Conservation (phyloP, 2,329 filamentous ascomycete genomes). For the Nigrospora osmanthi region DNA sequence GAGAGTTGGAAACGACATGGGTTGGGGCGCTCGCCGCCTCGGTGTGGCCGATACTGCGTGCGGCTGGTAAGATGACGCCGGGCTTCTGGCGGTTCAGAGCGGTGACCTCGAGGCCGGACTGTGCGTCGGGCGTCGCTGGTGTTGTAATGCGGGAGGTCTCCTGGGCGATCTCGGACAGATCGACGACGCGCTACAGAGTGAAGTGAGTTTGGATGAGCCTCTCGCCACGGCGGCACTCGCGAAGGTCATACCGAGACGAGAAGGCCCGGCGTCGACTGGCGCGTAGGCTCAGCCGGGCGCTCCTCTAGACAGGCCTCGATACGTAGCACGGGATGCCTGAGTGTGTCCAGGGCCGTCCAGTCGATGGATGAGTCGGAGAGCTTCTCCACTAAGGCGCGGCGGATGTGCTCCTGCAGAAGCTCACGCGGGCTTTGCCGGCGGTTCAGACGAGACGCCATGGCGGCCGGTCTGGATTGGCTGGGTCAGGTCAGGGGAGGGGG, state of each 20-base stretch:
- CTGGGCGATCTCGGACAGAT: not conserved
- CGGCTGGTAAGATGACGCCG: not conserved
- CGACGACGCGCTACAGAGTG: not conserved
- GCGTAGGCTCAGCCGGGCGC: not conserved
- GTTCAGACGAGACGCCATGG: not conserved
- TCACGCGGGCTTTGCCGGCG: not conserved
- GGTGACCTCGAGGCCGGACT: not conserved
- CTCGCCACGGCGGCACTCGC: not conserved
- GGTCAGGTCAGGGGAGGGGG: no score
- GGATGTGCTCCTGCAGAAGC: slow-evolving; percentile 8
- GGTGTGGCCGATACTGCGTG: no score
- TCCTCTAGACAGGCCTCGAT: slow-evolving; percentile 10
- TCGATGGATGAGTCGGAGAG: slow-evolving; percentile 8
- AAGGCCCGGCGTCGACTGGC: slow-evolving; percentile 3
- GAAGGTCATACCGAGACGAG: slow-evolving; percentile 7
- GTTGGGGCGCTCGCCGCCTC: no score
- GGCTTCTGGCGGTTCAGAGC: not conserved
- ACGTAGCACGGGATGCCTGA: slow-evolving; percentile 7
- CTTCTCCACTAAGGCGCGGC: slow-evolving; percentile 8
- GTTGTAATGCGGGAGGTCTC: not conserved
- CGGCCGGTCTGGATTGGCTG: no score
- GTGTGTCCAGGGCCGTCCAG: slow-evolving; percentile 7
- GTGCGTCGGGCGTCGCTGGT: not conserved
- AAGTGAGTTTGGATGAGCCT: not conserved
- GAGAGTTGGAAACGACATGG: no score